These are phyloP conservation scores for Metschnikowia bowlesiae DNA, from an alignment of 805 yeast species.

Conservation along the genomic window DNA sequence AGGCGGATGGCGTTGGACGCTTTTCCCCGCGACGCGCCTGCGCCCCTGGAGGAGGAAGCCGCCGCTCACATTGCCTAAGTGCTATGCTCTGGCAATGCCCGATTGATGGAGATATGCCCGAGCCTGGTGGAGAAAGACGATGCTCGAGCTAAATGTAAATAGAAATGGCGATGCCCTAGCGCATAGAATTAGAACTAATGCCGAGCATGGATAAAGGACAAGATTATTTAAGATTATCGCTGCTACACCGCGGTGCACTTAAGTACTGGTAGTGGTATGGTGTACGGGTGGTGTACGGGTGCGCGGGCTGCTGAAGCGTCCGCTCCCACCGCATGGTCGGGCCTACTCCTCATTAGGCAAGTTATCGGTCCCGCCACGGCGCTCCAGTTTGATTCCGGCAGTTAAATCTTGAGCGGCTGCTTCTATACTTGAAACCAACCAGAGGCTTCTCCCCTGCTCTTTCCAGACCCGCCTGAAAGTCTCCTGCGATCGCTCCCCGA, in stretches of 20 bases:
- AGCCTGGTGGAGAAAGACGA: too few species aligned
- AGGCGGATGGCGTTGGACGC: conserved; percentile 37
- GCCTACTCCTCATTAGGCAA: conserved; percentile 2
- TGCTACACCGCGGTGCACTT: too few species aligned
- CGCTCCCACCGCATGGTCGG: background rate
- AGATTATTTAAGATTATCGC: too few species aligned
- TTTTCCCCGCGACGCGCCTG: conserved; percentile 24
- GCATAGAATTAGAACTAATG: too few species aligned
- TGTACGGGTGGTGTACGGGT: conserved; percentile 1
- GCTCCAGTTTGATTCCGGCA: background rate
- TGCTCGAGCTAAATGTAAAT: too few species aligned
- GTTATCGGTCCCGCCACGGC: conserved; percentile 1
- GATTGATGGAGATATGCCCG: too few species aligned
- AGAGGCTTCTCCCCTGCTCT: background rate
- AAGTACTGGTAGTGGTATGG: background rate
- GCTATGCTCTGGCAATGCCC: too few species aligned
- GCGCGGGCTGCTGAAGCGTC: background rate
- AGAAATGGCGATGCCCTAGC: too few species aligned
- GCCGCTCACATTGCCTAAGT: background rate
- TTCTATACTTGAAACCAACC: too few species aligned
- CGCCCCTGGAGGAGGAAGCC: background rate
- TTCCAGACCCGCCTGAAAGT: too few species aligned
- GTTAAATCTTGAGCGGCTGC: too few species aligned
- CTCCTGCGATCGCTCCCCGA: background rate
- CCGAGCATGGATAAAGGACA: too few species aligned